Evolutionary conservation across 2,329 filamentous ascomycete species (phyloP).

Genomic region (Neopestalotiopsis sp.): DNA sequence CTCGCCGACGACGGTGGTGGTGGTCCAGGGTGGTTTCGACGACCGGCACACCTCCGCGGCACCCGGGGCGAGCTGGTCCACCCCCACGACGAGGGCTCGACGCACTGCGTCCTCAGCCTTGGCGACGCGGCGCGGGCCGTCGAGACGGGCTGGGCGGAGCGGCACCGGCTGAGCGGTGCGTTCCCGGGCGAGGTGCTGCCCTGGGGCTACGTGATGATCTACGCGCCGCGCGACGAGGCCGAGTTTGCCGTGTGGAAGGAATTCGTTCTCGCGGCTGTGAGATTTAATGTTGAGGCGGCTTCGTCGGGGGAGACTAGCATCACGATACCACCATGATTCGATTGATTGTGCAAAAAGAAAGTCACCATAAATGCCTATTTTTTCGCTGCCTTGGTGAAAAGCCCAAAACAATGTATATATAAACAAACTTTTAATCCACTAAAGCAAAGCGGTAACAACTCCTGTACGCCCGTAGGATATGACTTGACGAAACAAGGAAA

Average conservation of each 20-base stretch:
- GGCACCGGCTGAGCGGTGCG: slow-evolving; percentile 41
- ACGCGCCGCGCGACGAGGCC: slow-evolving; percentile 42
- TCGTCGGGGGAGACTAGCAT: slow-evolving; percentile 9
- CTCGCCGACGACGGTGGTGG: too few species aligned
- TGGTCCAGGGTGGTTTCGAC: too few species aligned
- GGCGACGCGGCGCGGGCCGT: too few species aligned
- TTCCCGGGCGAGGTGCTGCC: slow-evolving; percentile 28
- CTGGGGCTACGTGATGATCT: slow-evolving; percentile 44
- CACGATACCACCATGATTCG: background rate
- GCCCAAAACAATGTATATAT: too few species aligned
- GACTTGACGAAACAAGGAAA: background rate
- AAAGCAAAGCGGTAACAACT: background rate
- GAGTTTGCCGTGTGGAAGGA: slow-evolving; percentile 39
- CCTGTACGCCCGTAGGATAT: too few species aligned
- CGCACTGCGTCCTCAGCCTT: too few species aligned
- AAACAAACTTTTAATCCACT: background rate
- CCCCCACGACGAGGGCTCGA: too few species aligned
- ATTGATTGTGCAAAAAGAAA: background rate
- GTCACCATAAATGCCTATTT: too few species aligned
- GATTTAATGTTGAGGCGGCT: slow-evolving; percentile 25
- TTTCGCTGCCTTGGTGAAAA: too few species aligned
- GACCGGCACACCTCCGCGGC: too few species aligned
- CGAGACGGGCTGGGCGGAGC: background rate
- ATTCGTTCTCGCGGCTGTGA: slow-evolving; percentile 27
- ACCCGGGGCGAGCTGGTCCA: too few species aligned